These are phyloP conservation scores for Candida sanyaensis DNA, from an alignment of 1,139 yeast species.

Conservation along the genomic window DNA sequence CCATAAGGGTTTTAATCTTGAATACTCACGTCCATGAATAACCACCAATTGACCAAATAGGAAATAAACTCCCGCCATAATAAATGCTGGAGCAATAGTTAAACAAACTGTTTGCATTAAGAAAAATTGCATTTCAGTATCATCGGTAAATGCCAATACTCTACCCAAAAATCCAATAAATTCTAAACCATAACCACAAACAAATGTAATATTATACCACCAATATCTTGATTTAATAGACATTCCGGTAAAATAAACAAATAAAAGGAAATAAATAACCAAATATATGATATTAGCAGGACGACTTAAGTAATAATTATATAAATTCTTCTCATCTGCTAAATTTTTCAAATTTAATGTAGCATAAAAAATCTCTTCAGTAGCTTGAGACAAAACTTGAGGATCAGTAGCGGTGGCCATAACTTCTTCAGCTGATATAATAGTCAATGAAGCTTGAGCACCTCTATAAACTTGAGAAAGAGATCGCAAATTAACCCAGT, in stretches of 20 bases:
- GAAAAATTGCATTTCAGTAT: constrained; percentile 46
- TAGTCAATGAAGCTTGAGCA: constrained; percentile 39
- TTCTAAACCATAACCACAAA: constrained; percentile 64
- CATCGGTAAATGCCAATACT: constrained; percentile 39
- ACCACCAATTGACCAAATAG: constrained; percentile 73
- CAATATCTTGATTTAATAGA: constrained; percentile 52
- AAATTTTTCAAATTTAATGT: constrained; percentile 27
- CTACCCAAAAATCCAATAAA: constrained; percentile 73
- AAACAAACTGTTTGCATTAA: constrained; percentile 68
- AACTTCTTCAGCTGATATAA: constrained; percentile 30
- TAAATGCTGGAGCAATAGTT: constrained; percentile 84
- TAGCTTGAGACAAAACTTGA: constrained; percentile 27
- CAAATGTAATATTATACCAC: constrained; percentile 72
- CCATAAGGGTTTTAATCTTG: constrained; percentile 70
- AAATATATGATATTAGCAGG: constrained; percentile 28
- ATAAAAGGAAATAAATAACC: constrained; percentile 21
- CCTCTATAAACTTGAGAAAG: constrained; percentile 26
- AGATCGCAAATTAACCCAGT: constrained; percentile 14
- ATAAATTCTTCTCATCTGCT: constrained; percentile 25
- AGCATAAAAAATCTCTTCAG: constrained; percentile 33
- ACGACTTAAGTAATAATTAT: constrained; percentile 28
- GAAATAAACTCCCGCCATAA: constrained; percentile 86
- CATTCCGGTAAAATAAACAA: constrained; percentile 25
- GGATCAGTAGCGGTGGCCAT: constrained; percentile 42
- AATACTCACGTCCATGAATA: constrained; percentile 63